phyloP scores from a whole-genome alignment of 192 early-diverging fungal species.

The Coemansia sp. region DNA sequence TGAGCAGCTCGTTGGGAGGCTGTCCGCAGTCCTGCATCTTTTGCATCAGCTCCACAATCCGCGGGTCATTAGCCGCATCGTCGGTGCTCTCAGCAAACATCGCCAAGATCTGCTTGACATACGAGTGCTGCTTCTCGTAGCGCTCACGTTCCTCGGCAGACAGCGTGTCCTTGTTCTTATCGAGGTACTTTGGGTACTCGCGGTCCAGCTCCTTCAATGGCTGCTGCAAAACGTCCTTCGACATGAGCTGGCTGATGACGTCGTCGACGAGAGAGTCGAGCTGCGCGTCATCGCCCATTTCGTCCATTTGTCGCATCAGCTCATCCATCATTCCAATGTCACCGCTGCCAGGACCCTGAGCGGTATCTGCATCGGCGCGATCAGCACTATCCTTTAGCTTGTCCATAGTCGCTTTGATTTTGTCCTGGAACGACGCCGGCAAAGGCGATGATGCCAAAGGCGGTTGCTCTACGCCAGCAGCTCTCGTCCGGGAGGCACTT shows the following conservation, averaged over 20 bases:
- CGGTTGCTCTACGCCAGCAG: background rate
- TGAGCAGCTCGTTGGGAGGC: conserved; percentile 89
- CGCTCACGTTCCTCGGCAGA: conserved; percentile 71
- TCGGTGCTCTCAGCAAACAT: conserved; percentile 69
- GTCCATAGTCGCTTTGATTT: conserved; percentile 87
- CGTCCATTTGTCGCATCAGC: conserved; percentile 84
- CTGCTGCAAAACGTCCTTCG: conserved; percentile 93
- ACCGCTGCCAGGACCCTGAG: conserved; percentile 47
- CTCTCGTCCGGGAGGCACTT: background rate
- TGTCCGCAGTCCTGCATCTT: conserved; percentile 98
- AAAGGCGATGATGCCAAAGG: background rate
- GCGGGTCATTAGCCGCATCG: conserved; percentile 68
- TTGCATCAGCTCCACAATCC: conserved; percentile 94
- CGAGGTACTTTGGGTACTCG: conserved; percentile 91
- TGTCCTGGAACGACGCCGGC: conserved; percentile 78
- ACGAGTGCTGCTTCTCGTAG: conserved; percentile 78
- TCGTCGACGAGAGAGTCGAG: conserved; percentile 87
- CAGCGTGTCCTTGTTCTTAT: conserved; percentile 74
- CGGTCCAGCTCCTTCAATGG: conserved; percentile 89
- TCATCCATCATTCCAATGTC: conserved; percentile 84
- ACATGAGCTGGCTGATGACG: conserved; percentile 91
- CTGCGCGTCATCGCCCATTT: conserved; percentile 72
- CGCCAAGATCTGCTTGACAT: conserved; percentile 79
- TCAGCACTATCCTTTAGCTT: conserved; percentile 87
- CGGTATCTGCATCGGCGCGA: conserved; percentile 72